Conservation (phyloP, 2,329 filamentous ascomycete species). For the Berkeleyomyces rouxiae region DNA sequence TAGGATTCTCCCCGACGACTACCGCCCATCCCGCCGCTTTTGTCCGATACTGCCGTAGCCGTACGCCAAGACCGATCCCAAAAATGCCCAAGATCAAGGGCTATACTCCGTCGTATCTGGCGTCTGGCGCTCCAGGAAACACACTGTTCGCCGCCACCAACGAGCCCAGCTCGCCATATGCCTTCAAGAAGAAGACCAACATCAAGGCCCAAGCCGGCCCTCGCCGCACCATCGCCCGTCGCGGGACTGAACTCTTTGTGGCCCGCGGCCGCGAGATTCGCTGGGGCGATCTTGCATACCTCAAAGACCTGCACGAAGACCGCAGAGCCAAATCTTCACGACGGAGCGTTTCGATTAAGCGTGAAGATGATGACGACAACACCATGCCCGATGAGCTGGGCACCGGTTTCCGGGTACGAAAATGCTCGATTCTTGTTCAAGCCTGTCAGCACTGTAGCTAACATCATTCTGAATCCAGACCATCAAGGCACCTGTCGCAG, state of each 20-base stretch:
- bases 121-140: slow-evolving; percentile 58
- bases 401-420: slow-evolving; percentile 21
- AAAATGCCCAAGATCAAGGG: slow-evolving; percentile 72
- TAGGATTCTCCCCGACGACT: too few relatives aligned
- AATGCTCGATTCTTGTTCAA: not conserved
- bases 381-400: slow-evolving; percentile 15
- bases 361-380: slow-evolving; percentile 23
- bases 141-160: slow-evolving; percentile 48
- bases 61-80: not conserved
- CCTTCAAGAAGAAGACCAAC: slow-evolving; percentile 20
- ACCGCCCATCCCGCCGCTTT: not conserved
- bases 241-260: slow-evolving; percentile 77
- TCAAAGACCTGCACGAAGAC: slow-evolving; percentile 44
- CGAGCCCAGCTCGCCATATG: slow-evolving; percentile 26
- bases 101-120: slow-evolving; percentile 79
- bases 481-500: slow-evolving; percentile 61
- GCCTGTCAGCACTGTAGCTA: not conserved
- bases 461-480: slow-evolving; percentile 31
- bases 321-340: slow-evolving; percentile 14
- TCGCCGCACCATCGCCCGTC: slow-evolving; percentile 53
- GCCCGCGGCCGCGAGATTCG: slow-evolving; percentile 78
- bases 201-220: slow-evolving; percentile 32
- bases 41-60: not conserved
- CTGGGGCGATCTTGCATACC: slow-evolving; percentile 68
- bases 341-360: slow-evolving; percentile 24